These are phyloP conservation scores for Stagonosporopsis cucurbitacearum DNA, from an alignment of 2,329 filamentous ascomycete genomes.

Conservation along the genomic window DNA sequence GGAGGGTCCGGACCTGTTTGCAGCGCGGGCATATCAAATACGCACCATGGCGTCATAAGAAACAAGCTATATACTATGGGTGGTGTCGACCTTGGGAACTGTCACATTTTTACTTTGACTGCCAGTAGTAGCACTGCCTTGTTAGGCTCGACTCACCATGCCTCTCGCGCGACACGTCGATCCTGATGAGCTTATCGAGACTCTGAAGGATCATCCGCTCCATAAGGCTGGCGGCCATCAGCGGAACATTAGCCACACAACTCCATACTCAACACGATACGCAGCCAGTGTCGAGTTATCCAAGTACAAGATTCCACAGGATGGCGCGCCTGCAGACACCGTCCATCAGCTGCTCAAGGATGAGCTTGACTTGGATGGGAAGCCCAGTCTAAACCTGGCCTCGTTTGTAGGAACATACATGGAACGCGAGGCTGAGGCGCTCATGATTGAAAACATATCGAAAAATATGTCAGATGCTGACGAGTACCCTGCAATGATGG, in stretches of 20 bases:
- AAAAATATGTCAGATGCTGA: conserved; percentile 77
- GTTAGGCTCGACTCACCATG: conserved; percentile 44
- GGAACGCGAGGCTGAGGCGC: conserved; percentile 68
- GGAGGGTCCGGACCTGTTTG: conserved; percentile 5
- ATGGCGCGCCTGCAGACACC: conserved; percentile 66
- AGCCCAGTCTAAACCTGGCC: conserved; percentile 72
- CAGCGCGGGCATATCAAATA: background rate
- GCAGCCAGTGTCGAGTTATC: conserved; percentile 62
- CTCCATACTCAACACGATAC: conserved; percentile 65
- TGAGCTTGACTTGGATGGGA: conserved; percentile 50
- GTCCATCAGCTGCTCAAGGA: conserved; percentile 67
- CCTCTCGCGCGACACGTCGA: conserved; percentile 61
- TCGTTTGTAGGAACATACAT: conserved; percentile 75
- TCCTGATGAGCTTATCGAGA: conserved; percentile 60
- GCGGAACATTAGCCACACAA: conserved; percentile 57
- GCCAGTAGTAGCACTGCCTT: background rate
- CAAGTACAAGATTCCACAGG: conserved; percentile 64
- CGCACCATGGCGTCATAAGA: conserved; percentile 16
- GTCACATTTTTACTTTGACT: background rate
- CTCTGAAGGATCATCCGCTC: conserved; percentile 56
- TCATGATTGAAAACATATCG: conserved; percentile 71
- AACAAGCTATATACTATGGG: conserved; percentile 9
- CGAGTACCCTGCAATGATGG: conserved; percentile 52
- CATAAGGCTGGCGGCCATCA: conserved; percentile 50
- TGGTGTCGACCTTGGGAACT: background rate